A percentile compares a stretch with the other conserved stretches of the same genome.
These are phyloP conservation scores for Xerocomus potaroensis DNA, from an alignment of 768 basidiomycete genomes.

Conservation along the genomic window DNA sequence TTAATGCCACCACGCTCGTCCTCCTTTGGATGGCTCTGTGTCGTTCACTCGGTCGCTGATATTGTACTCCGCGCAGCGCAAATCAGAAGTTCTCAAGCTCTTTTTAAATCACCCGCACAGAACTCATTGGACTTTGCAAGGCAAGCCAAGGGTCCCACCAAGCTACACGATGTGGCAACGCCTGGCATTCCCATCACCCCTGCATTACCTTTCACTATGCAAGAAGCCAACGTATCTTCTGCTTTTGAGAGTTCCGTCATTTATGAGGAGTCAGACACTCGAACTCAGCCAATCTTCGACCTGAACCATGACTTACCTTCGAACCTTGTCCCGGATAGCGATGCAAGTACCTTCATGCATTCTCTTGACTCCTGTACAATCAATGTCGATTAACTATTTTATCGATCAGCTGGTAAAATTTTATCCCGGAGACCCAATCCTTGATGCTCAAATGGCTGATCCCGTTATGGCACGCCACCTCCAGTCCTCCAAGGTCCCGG, in stretches of 20 bases:
- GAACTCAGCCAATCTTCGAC: too few species aligned
- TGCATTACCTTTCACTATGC: neutral
- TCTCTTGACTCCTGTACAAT: neutral
- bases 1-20: slow-evolving; percentile 68
- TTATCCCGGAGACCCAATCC: neutral
- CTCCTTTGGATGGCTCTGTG: slow-evolving; percentile 69
- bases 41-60: slow-evolving; percentile 54
- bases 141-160: neutral
- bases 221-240: neutral
- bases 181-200: neutral
- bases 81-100: slow-evolving; percentile 44
- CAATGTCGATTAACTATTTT: too few species aligned
- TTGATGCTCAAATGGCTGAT: neutral
- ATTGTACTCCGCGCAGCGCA: slow-evolving; percentile 61
- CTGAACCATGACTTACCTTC: neutral
- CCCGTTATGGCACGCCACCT: slow-evolving; percentile 38
- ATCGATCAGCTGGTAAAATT: slow-evolving; percentile 5
- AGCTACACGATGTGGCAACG: neutral
- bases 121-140: neutral
- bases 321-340: neutral
- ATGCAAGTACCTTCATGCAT: slow-evolving; percentile 6
- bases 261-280: neutral
- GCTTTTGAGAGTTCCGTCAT: neutral
- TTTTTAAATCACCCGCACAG: slow-evolving; percentile 1
- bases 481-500: slow-evolving; percentile 85